Evolutionary conservation across 768 basidiomycete species (phyloP).

Genomic region (Boletus subcaerulescens): DNA sequence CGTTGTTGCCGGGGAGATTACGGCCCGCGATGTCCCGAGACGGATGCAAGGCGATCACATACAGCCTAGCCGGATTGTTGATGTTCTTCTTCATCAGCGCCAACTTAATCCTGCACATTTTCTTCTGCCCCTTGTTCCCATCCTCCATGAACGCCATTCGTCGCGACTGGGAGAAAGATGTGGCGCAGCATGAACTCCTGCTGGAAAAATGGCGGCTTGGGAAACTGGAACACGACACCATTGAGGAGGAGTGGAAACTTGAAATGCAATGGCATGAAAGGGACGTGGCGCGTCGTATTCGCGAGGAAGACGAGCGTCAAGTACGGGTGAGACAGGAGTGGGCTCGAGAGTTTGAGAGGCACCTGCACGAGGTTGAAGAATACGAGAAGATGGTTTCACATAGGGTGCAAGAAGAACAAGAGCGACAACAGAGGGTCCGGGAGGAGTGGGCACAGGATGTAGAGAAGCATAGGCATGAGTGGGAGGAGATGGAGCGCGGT

Average conservation of each 20-base stretch:
- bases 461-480: slow-evolving; percentile 1
- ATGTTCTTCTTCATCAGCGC: neutral
- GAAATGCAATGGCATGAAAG: slow-evolving; percentile 11
- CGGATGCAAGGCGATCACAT: neutral
- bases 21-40: neutral
- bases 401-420: slow-evolving; percentile 1
- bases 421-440: slow-evolving; percentile 1
- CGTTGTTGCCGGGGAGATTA: slow-evolving; percentile 6
- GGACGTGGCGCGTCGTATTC: slow-evolving; percentile 4
- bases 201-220: slow-evolving; percentile 9
- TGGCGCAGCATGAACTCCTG: neutral
- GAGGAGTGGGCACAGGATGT: slow-evolving; percentile 6
- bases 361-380: neutral
- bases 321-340: slow-evolving; percentile 3
- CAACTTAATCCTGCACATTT: slow-evolving; percentile 5
- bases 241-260: slow-evolving; percentile 4
- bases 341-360: slow-evolving; percentile 3
- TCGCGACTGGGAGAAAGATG: slow-evolving; percentile 9
- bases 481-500: slow-evolving; percentile 9
- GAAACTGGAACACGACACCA: neutral
- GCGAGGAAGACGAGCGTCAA: slow-evolving; percentile 7
- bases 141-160: slow-evolving; percentile 5
- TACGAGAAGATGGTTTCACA: neutral
- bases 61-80: neutral
- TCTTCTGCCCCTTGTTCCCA: slow-evolving; percentile 11